Percentiles rank a stretch among this genome's conserved stretches.
Conservation (phyloP, 192 early-diverging fungal genomes). For the Linnemannia hyalina region DNA sequence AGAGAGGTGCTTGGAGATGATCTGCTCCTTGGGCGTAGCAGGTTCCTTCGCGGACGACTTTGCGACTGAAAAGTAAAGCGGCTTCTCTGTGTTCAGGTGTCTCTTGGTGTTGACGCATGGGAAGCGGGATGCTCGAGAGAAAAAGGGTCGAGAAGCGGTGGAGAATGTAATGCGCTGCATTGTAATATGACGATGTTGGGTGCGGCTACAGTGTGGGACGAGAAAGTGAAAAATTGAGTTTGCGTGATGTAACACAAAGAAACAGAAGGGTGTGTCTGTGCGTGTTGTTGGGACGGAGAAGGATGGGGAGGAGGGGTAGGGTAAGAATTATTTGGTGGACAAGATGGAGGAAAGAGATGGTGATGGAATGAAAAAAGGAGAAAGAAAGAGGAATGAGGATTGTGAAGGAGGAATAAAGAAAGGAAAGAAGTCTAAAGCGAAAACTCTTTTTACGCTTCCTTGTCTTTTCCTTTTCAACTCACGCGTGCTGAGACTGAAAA, state of each 20-base stretch:
- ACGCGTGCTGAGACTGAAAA: slow-evolving; percentile 2
- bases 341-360: not conserved
- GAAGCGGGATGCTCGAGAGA: not conserved
- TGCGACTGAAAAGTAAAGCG: slow-evolving; percentile 22
- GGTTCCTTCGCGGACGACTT: not conserved
- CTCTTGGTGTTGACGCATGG: not conserved
- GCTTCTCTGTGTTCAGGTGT: slow-evolving; percentile 17
- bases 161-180: slow-evolving; percentile 20
- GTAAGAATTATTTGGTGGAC: not conserved
- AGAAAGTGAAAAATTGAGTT: not conserved
- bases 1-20: not conserved
- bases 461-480: not conserved
- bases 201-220: not conserved
- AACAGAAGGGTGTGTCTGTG: not conserved
- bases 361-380: not conserved
- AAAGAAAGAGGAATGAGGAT: not conserved
- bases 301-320: not conserved
- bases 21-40: slow-evolving; percentile 4
- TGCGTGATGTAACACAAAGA: slow-evolving; percentile 3
- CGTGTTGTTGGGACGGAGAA: not conserved
- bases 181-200: not conserved
- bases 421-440: not conserved
- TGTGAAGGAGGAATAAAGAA: not conserved
- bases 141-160: not conserved
- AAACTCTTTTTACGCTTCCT: not conserved